Evolutionary conservation across 2,329 filamentous ascomycete genomes (phyloP).

Genomic region (Xylariaceae sp.): DNA sequence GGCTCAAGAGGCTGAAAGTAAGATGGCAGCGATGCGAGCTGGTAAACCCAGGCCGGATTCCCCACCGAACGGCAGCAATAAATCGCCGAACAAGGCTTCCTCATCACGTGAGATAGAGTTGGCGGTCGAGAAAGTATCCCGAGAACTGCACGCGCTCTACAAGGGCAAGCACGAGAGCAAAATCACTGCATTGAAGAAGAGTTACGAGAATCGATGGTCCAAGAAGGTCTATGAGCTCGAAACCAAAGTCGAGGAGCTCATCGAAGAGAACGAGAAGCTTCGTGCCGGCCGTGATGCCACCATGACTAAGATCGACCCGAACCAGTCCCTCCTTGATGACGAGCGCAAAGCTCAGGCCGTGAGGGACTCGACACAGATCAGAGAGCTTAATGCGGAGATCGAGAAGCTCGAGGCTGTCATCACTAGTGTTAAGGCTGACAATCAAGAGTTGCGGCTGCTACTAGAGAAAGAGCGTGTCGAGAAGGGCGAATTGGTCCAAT

Average conservation of each 20-base stretch:
- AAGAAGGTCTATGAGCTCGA: conserved; percentile 82
- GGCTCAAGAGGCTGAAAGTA: conserved; percentile 71
- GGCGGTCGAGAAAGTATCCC: conserved; percentile 84
- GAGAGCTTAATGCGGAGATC: conserved; percentile 67
- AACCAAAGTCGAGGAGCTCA: conserved; percentile 62
- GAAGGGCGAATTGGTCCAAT: conserved; percentile 75
- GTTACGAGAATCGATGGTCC: conserved; percentile 82
- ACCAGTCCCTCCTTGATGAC: conserved; percentile 44
- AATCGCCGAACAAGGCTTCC: conserved; percentile 36
- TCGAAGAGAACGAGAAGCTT: conserved; percentile 71
- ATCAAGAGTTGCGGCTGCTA: conserved; percentile 59
- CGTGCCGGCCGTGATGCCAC: conserved; percentile 62
- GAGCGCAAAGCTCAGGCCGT: conserved; percentile 51
- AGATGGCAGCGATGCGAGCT: conserved; percentile 68
- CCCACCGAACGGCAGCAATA: conserved; percentile 21
- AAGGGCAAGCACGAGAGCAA: conserved; percentile 98
- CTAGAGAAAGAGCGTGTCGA: conserved; percentile 73
- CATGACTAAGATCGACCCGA: conserved; percentile 55
- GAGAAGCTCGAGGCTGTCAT: conserved; percentile 72
- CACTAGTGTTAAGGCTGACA: conserved; percentile 64
- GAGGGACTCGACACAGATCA: conserved; percentile 62
- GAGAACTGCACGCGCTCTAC: conserved; percentile 88
- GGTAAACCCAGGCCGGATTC: conserved; percentile 47
- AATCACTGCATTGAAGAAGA: conserved; percentile 81
- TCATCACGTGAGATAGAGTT: conserved; percentile 67